Evolutionary conservation across 768 basidiomycete genomes (phyloP), one percentile per base, ranked within the genome.

Genomic region (Lentinula aciculospora): DNA sequence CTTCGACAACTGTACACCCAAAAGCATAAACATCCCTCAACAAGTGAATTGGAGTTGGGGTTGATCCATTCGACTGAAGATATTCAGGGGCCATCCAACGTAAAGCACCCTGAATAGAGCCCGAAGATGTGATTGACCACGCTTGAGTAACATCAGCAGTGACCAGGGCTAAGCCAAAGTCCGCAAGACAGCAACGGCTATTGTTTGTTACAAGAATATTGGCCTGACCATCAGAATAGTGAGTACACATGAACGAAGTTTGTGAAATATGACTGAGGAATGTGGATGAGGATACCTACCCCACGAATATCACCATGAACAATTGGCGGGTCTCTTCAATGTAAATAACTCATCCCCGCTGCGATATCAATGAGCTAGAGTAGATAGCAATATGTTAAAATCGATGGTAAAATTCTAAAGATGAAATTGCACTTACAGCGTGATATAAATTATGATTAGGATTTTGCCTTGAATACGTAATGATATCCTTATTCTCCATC

Each of bases 341-440:
- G 74, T 37, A 75, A 55, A 50, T 76, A 74, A 27, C 61, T 6
- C 39, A 75, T 45, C 15, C 74, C 74, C 7, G 69, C 58, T 28
- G 67, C 68, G 15, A 73, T 61, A 47, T 75, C 74, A 6, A 31
- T 8, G 4, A 57, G 8, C 56, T 57, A 29, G 5, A 21, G 12
- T 19, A 8, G 6, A n/a, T 25, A 9, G 45, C 3, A n/a, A 21
- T n/a, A 27, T 23, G 12, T 58, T 13, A 29, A 27, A 3, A 3
- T 23, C n/a, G 5, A 9, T n/a, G 6, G 27, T 28, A 7, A 17
- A 23, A 13, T 12, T 21, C 25, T 19, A 29, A 34, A 17, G 3
- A 17, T 25, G 53, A 25, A 19, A 23, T 7, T 19, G 21, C 3
- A 45, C 56, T 25, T 12, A 57, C 56, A n/a, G 32, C 46, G 23